phyloP scores from a whole-genome alignment of 768 basidiomycete species.

The Leccinum barrowsii region DNA sequence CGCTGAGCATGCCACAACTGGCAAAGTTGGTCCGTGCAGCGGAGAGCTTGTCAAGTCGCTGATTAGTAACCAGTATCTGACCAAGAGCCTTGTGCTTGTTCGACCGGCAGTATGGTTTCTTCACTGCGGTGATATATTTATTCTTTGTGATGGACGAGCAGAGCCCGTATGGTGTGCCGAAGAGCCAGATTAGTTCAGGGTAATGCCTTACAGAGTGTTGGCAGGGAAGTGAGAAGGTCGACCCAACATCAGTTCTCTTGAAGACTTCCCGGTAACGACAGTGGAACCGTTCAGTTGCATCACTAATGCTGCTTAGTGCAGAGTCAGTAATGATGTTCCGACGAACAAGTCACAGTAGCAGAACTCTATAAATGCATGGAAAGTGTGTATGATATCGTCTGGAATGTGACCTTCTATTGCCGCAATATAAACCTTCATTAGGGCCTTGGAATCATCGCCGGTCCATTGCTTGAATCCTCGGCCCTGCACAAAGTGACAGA shows the following conservation, averaged over 20 bases:
- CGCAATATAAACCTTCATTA: conserved; percentile 30
- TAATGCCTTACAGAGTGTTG: conserved; percentile 36
- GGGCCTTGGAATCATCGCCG: conserved; percentile 35
- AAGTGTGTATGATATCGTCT: conserved; percentile 7
- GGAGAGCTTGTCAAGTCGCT: too few relatives aligned
- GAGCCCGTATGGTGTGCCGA: conserved; percentile 34
- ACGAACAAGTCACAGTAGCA: not conserved
- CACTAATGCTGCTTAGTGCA: not conserved
- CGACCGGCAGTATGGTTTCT: too few relatives aligned
- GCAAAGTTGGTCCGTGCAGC: too few relatives aligned
- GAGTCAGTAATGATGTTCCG: not conserved
- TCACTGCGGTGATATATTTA: too few relatives aligned
- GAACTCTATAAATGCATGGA: not conserved
- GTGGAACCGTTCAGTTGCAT: conserved; percentile 16
- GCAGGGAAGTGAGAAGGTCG: conserved; percentile 25
- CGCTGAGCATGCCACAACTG: too few relatives aligned
- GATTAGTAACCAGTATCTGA: too few relatives aligned
- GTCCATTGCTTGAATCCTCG: conserved; percentile 29
- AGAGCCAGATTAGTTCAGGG: conserved; percentile 18
- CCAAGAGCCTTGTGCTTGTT: too few relatives aligned
- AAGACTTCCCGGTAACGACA: conserved; percentile 19
- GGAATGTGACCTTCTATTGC: conserved; percentile 27
- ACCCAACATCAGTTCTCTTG: conserved; percentile 4
- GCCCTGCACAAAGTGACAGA: conserved; percentile 29
- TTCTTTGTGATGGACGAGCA: conserved; percentile 9